Evolutionary conservation across 495 filamentous ascomycete genomes (phyloP).

Genomic region (Talaromyces liani): DNA sequence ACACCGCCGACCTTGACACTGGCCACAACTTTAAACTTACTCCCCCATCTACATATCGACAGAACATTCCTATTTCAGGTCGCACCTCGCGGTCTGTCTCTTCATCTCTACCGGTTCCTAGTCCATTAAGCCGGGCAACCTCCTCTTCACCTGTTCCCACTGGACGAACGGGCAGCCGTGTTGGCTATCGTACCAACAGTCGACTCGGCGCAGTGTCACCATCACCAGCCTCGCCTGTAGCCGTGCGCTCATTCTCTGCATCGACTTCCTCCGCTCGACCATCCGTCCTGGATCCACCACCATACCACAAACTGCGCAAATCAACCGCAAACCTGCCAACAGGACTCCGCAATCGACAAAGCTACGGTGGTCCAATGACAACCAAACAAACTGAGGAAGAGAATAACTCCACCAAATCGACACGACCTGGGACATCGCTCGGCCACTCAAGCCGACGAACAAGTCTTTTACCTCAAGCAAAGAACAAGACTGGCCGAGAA

Average conservation of each 20-base stretch:
- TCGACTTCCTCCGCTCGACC: conserved; percentile 19
- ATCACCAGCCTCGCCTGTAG: conserved; percentile 3
- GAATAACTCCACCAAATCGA: conserved; percentile 19
- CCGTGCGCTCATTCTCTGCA: neutral
- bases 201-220: conserved; percentile 12
- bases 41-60: conserved; percentile 55
- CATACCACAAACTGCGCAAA: conserved; percentile 35
- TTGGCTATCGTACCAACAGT: conserved; percentile 31
- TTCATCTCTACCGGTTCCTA: conserved; percentile 29
- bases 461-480: conserved; percentile 42
- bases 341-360: conserved; percentile 34
- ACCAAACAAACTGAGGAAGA: conserved; percentile 18
- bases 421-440: conserved; percentile 37
- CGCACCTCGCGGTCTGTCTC: conserved; percentile 28
- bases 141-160: conserved; percentile 36
- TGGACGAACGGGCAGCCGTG: conserved; percentile 32
- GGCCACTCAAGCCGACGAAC: conserved; percentile 40
- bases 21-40: conserved; percentile 65
- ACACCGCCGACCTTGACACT: conserved; percentile 57
- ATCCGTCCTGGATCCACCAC: conserved; percentile 29
- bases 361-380: conserved; percentile 26
- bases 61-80: conserved; percentile 28
- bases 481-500: conserved; percentile 22
- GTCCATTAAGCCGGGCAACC: conserved; percentile 29
- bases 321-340: conserved; percentile 16